Evolutionary conservation across 2,329 filamentous ascomycete species (phyloP).

Genomic region (Verticillium isaacii): DNA sequence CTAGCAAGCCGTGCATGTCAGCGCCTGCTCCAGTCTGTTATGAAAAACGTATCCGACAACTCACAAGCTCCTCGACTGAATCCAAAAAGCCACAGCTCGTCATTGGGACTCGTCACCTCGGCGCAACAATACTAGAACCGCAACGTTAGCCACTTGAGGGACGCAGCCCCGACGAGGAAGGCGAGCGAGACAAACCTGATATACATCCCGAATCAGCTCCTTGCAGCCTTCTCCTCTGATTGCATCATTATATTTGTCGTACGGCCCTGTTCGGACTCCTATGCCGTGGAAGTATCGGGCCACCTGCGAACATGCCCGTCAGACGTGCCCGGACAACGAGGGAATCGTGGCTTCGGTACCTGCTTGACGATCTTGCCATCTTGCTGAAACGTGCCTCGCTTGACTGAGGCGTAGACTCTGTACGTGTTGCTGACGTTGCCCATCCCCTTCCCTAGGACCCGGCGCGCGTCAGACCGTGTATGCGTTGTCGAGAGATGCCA

Average conservation of each 20-base stretch:
- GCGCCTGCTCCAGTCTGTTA: neutral
- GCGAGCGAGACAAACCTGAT: constrained; percentile 10
- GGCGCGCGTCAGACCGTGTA: too few relatives aligned
- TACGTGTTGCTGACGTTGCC: constrained; percentile 9
- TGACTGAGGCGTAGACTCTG: constrained; percentile 6
- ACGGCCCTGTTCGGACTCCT: constrained; percentile 7
- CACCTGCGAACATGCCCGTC: neutral
- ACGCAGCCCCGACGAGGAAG: too few relatives aligned
- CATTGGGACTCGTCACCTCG: constrained; percentile 13
- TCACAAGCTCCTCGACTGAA: constrained; percentile 31
- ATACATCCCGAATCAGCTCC: constrained; percentile 16
- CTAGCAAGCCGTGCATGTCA: neutral
- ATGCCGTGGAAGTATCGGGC: constrained; percentile 13
- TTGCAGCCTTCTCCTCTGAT: constrained; percentile 12
- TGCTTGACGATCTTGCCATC: neutral
- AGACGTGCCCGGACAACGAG: too few relatives aligned
- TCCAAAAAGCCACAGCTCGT: constrained; percentile 35
- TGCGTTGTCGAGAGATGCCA: neutral
- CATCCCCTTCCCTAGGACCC: neutral
- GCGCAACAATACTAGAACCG: constrained; percentile 4
- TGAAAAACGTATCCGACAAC: too few relatives aligned
- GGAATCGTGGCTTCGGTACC: constrained; percentile 1
- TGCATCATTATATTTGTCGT: constrained; percentile 15
- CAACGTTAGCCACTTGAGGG: too few relatives aligned
- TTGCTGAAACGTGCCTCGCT: constrained; percentile 1